Percentiles rank a stretch among this genome's conserved stretches.
phyloP scores from a whole-genome alignment of 192 early-diverging fungal species.

The Coemansia umbellata region DNA sequence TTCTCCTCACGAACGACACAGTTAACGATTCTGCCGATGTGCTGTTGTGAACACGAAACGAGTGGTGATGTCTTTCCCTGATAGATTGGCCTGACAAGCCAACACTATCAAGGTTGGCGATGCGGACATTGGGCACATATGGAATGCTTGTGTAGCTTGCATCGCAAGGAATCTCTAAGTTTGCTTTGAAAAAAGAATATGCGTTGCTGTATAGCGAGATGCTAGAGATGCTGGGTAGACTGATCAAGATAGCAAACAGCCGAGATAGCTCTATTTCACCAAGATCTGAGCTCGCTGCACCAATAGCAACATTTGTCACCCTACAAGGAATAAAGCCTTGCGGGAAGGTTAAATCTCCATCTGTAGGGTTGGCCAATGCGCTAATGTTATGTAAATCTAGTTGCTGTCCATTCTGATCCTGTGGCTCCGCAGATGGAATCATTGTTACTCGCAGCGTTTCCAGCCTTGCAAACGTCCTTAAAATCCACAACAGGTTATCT shows the following conservation, averaged over 20 bases:
- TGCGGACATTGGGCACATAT: conserved; percentile 1
- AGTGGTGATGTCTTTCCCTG: background rate
- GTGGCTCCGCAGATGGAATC: background rate
- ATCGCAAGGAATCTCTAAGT: background rate
- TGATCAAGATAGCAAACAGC: background rate
- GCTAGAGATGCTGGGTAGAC: background rate
- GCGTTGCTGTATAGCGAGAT: conserved; percentile 23
- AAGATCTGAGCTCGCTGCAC: conserved; percentile 7
- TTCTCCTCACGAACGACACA: no score
- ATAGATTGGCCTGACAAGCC: conserved; percentile 8
- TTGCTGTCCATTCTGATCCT: background rate
- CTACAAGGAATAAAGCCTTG: no score
- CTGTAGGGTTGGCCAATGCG: no score
- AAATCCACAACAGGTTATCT: conserved; percentile 21
- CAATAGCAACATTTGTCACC: no score
- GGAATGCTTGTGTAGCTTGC: background rate
- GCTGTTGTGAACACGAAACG: conserved; percentile 4
- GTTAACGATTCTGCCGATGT: no score
- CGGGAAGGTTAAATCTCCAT: no score
- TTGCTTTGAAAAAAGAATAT: conserved; percentile 20
- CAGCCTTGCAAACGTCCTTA: conserved; percentile 8
- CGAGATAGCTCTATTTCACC: conserved; percentile 2
- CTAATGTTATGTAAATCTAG: background rate
- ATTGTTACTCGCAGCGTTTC: conserved; percentile 21
- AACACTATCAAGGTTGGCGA: conserved; percentile 16